Conservation (phyloP, 345 rosid species). For the Citrus sinensis region DVS_A1.0 CM039163.1:46687001-46687500, state of each 20-base stretch:
- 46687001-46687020: neutral
- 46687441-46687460: neutral
- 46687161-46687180: neutral
- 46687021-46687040: neutral
- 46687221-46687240: no score
- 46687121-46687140: neutral
- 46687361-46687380: neutral
- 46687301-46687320: neutral
- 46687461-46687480: neutral
- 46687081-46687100: no score
- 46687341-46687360: neutral
- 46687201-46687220: no score
- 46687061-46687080: neutral
- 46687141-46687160: neutral
- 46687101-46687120: neutral
- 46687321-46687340: neutral
- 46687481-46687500: neutral
- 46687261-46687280: neutral
- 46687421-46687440: neutral
- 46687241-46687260: neutral
- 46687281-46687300: neutral
- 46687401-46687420: neutral
- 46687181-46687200: neutral
- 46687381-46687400: neutral
- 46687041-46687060: neutral